Evolutionary conservation across 2,329 filamentous ascomycete species (phyloP).

Genomic region (Clonostachys solani): DNA sequence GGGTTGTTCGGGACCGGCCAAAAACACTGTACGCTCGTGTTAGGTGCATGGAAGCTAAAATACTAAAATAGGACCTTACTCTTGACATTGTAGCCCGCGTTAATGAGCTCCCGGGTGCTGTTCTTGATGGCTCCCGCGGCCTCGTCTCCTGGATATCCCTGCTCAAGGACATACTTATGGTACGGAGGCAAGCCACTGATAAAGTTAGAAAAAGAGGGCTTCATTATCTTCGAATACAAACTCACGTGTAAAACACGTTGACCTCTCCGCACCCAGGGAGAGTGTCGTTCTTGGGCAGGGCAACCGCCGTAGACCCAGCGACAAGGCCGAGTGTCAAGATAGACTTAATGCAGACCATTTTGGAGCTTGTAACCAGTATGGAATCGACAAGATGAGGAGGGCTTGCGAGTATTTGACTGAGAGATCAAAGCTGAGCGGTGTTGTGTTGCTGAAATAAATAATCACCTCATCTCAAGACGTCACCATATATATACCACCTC

Average conservation of each 20-base stretch:
- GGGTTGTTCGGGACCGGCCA: not conserved
- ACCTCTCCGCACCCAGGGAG: not conserved
- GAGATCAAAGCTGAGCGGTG: too few species aligned
- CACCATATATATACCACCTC: too few species aligned
- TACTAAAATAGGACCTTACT: not conserved
- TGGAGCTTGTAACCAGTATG: too few species aligned
- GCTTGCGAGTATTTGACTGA: too few species aligned
- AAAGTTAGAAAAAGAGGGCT: not conserved
- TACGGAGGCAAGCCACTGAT: not conserved
- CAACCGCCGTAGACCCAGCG: not conserved
- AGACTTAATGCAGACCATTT: too few species aligned
- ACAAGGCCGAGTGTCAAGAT: not conserved
- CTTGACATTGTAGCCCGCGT: not conserved
- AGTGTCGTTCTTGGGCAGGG: not conserved
- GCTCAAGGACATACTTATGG: not conserved
- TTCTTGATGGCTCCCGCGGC: not conserved
- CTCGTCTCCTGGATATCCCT: not conserved
- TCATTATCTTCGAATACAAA: not conserved
- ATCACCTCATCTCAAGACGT: too few species aligned
- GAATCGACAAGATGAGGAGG: too few species aligned
- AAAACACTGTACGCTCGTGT: not conserved
- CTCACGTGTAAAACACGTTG: conserved; percentile 1
- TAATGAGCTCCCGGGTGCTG: not conserved
- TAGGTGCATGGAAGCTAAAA: not conserved
- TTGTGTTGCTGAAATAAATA: too few species aligned